Conservation (phyloP, 2,329 filamentous ascomycete species). For the Ophiostoma montium region DNA sequence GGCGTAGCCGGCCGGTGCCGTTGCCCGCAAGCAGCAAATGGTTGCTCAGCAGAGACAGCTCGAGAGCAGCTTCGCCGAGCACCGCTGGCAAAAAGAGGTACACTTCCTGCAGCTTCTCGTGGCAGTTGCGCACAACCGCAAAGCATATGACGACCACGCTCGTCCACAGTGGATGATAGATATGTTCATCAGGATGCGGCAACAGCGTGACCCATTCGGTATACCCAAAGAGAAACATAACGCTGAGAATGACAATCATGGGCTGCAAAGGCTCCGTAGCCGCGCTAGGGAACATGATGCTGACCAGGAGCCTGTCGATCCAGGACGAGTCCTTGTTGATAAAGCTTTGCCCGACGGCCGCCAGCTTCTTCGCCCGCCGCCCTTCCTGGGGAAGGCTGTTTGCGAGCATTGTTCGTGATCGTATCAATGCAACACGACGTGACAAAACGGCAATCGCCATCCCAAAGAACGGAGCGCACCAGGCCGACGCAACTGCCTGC, state of each 20-base stretch:
- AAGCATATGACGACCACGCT: constrained; percentile 39
- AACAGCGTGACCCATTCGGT: constrained; percentile 15
- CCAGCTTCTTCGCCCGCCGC: not conserved
- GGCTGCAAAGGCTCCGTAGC: constrained; percentile 29
- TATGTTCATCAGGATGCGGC: not conserved
- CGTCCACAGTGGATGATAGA: constrained; percentile 30
- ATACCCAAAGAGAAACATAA: constrained; percentile 17
- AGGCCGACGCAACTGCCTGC: not conserved
- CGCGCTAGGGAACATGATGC: constrained; percentile 8
- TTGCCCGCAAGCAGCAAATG: constrained; percentile 49
- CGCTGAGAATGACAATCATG: constrained; percentile 17
- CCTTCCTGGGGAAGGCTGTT: not conserved
- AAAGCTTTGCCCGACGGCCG: not conserved
- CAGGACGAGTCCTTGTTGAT: constrained; percentile 1
- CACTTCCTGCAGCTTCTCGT: constrained; percentile 24
- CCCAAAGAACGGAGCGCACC: constrained; percentile 9
- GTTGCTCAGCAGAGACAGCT: constrained; percentile 45
- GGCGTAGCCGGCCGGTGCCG: constrained; percentile 34
- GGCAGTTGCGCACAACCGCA: constrained; percentile 36
- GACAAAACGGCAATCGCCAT: constrained; percentile 7
- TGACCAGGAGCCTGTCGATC: constrained; percentile 7
- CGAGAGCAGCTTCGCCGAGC: constrained; percentile 42
- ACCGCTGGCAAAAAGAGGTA: constrained; percentile 34
- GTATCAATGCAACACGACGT: constrained; percentile 1
- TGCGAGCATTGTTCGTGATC: not conserved